These are phyloP conservation scores for Parmelia sp. DNA, from an alignment of 495 filamentous ascomycete genomes.

Conservation along the genomic window DNA sequence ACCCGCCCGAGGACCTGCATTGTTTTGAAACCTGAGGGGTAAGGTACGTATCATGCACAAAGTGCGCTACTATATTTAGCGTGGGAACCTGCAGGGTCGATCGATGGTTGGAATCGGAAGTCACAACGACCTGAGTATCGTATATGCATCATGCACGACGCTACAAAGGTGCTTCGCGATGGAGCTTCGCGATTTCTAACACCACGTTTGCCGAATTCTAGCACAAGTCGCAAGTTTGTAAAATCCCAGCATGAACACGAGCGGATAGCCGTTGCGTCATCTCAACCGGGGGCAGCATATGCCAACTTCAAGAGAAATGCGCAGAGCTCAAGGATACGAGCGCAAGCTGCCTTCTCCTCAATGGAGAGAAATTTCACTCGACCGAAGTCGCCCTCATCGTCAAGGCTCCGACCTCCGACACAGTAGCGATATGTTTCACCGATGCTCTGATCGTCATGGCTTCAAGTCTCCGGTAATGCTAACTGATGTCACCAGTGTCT, in stretches of 20 bases:
- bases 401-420: not conserved
- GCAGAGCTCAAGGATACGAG: not conserved
- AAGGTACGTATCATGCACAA: not conserved
- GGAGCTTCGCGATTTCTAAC: not conserved
- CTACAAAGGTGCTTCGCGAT: not conserved
- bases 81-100: slow-evolving; percentile 2
- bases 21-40: not conserved
- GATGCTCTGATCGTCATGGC: not conserved
- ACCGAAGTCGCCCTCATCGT: not conserved
- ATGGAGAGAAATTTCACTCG: not conserved
- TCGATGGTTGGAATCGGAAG: not conserved
- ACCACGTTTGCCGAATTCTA: not conserved
- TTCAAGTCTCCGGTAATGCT: not conserved
- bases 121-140: not conserved
- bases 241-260: not conserved
- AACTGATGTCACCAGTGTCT: not conserved
- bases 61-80: slow-evolving; percentile 2
- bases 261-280: slow-evolving; percentile 1
- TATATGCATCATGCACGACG: not conserved
- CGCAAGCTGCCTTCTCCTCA: not conserved
- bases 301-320: too few species aligned
- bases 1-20: not conserved
- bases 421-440: too few species aligned
- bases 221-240: not conserved
- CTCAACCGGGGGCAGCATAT: not conserved